A percentile compares a stretch with the other conserved stretches of the same genome.
Conservation (phyloP, 345 rosid genomes). For the Dovyalis caffra region DNA sequence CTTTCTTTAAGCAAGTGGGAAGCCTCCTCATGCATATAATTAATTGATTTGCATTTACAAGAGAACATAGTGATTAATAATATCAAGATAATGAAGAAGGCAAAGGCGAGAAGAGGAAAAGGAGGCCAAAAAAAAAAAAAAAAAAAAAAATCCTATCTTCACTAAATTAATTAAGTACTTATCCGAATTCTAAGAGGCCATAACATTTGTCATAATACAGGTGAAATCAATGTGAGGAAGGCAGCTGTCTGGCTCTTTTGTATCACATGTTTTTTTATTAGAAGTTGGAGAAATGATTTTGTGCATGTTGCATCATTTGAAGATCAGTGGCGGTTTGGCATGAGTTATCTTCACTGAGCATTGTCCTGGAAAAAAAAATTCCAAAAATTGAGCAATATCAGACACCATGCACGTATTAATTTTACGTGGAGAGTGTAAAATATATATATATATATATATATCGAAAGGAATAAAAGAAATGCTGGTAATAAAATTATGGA, state of each 20-base stretch:
- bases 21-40: slow-evolving; percentile 28
- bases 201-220: neutral
- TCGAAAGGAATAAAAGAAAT: too few species aligned
- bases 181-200: slow-evolving; percentile 1
- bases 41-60: slow-evolving; percentile 38
- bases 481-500: too few species aligned
- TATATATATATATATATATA: too few species aligned
- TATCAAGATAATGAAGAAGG: neutral
- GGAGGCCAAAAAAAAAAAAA: neutral
- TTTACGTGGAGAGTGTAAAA: too few species aligned
- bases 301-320: slow-evolving; percentile 73
- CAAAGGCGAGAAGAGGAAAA: neutral
- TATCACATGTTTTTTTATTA: slow-evolving; percentile 15
- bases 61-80: slow-evolving; percentile 12
- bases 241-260: neutral
- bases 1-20: neutral
- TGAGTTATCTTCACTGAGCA: slow-evolving; percentile 72
- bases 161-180: slow-evolving; percentile 31
- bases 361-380: slow-evolving; percentile 28
- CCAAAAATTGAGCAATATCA: neutral
- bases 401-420: neutral
- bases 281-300: slow-evolving; percentile 71
- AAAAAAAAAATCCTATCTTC: slow-evolving; percentile 33
- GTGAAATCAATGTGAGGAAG: neutral
- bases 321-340: slow-evolving; percentile 78